Percentiles rank a stretch among this genome's conserved stretches.
Evolutionary conservation across 192 early-diverging fungal genomes (phyloP).

Genomic region (Funneliformis geosporum): DNA sequence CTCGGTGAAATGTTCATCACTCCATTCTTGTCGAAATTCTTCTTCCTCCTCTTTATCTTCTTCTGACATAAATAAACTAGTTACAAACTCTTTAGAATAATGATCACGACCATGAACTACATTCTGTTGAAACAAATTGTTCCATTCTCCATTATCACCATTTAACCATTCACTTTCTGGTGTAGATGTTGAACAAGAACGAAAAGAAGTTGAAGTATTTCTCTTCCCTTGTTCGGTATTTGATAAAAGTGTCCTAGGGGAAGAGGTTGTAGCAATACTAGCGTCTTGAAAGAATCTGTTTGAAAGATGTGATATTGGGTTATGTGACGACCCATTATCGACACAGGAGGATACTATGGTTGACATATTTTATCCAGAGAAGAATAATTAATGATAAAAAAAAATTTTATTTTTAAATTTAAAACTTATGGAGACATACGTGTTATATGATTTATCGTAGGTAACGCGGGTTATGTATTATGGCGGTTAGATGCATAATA

Average conservation of each 20-base stretch:
- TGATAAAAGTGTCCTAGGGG: neutral
- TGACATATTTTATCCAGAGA: neutral
- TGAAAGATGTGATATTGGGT: neutral
- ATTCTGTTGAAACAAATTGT: conserved; percentile 4
- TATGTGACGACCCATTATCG: neutral
- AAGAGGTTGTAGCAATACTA: neutral
- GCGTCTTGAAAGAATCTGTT: conserved; percentile 4
- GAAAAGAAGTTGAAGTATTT: conserved; percentile 9
- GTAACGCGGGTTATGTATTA: too few relatives aligned
- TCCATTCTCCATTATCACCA: neutral
- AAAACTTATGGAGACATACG: too few relatives aligned
- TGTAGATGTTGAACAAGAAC: neutral
- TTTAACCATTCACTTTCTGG: neutral
- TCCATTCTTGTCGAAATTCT: conserved; percentile 34
- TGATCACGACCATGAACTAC: neutral
- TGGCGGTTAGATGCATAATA: too few relatives aligned
- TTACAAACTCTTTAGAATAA: neutral
- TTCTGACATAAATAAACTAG: neutral
- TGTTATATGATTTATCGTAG: too few relatives aligned
- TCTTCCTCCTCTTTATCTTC: conserved; percentile 12
- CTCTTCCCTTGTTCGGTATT: neutral
- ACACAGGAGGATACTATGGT: neutral
- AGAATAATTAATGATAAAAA: too few relatives aligned
- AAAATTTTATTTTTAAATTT: too few relatives aligned
- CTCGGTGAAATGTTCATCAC: conserved; percentile 27